phyloP scores from a whole-genome alignment of 2,329 filamentous ascomycete species.

The Fusarium continuum region DNA sequence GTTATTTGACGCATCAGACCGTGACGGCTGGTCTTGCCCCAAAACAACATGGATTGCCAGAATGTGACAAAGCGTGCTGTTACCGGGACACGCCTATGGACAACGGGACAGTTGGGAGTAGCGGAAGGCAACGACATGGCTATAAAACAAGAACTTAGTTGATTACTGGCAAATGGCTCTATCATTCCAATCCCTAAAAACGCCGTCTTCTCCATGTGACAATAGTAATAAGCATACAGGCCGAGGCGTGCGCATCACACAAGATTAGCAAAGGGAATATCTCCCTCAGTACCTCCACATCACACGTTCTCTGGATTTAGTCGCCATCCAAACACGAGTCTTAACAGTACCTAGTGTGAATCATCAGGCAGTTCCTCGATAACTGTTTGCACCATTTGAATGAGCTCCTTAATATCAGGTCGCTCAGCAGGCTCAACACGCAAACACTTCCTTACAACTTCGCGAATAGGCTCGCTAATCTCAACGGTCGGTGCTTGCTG shows the following conservation, averaged over 20 bases:
- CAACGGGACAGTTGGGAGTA: not conserved
- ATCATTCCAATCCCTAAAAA: conserved; percentile 38
- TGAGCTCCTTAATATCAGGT: conserved; percentile 87
- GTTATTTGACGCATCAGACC: conserved; percentile 8
- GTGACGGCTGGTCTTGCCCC: not conserved
- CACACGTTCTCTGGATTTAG: not conserved
- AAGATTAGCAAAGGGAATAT: conserved; percentile 21
- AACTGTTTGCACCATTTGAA: conserved; percentile 78
- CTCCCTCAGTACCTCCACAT: conserved; percentile 13
- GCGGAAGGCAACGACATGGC: conserved; percentile 3
- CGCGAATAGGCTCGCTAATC: conserved; percentile 84
- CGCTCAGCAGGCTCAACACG: conserved; percentile 86
- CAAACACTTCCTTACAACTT: conserved; percentile 87
- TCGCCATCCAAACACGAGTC: not conserved
- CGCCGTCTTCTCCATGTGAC: conserved; percentile 35
- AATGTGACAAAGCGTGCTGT: not conserved
- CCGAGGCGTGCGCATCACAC: not conserved
- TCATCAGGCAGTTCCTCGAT: conserved; percentile 72
- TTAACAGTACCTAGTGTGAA: conserved; percentile 27
- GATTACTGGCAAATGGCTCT: conserved; percentile 32
- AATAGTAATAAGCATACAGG: conserved; percentile 7
- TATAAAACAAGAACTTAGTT: conserved; percentile 30
- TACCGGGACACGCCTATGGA: not conserved
- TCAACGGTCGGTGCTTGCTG: conserved; percentile 51
- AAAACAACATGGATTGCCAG: not conserved